Conservation (phyloP, 1,284 basidiomycete genomes). For the Fomes fomentarius region DNA sequence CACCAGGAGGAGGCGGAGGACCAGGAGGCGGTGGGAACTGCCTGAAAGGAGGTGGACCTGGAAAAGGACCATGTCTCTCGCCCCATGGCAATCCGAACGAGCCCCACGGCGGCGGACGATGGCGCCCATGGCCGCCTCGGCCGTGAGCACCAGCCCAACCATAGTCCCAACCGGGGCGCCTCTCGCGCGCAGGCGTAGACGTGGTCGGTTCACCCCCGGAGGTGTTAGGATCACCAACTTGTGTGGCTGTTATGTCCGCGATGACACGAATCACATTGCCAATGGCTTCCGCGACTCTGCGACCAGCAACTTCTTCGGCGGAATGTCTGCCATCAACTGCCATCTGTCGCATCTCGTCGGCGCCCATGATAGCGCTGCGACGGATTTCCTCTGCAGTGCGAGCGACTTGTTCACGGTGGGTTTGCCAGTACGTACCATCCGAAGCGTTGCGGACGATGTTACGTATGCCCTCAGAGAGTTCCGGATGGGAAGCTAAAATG, state of each 20-base stretch:
- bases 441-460: constrained; percentile 63
- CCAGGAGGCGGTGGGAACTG: constrained; percentile 11
- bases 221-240: background rate
- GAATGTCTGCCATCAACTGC: constrained; percentile 48
- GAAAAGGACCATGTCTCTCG: constrained; percentile 28
- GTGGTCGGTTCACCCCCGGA: constrained; percentile 19
- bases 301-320: constrained; percentile 66
- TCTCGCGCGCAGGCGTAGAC: constrained; percentile 24
- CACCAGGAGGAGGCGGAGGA: constrained; percentile 24
- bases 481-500: constrained; percentile 65
- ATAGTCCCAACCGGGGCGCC: background rate
- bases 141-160: background rate
- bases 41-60: constrained; percentile 14
- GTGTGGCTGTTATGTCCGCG: constrained; percentile 37
- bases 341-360: constrained; percentile 37
- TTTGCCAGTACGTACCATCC: constrained; percentile 67
- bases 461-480: constrained; percentile 66
- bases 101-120: constrained; percentile 12
- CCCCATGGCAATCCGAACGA: constrained; percentile 16
- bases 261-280: constrained; percentile 59
- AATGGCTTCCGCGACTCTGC: constrained; percentile 65
- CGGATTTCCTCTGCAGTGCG: constrained; percentile 54
- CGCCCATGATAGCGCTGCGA: constrained; percentile 45
- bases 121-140: constrained; percentile 2
- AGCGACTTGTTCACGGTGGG: constrained; percentile 59